These are phyloP conservation scores for Gracilaria domingensis DNA, from an alignment of 23 red algal genomes.

Conservation along the genomic window DNA sequence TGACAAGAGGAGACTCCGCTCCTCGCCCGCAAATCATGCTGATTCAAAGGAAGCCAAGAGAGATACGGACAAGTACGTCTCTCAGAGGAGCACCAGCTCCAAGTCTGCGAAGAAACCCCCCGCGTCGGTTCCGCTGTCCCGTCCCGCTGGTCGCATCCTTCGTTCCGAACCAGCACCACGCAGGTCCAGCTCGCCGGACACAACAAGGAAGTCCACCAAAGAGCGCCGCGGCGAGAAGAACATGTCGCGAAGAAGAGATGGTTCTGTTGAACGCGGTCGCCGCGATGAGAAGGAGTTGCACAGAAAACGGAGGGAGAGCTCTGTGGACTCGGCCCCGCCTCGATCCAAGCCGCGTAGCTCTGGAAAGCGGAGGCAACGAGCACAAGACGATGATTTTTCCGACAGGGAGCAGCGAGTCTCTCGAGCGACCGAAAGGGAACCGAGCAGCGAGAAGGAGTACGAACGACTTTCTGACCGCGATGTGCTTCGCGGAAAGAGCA, in stretches of 20 bases:
- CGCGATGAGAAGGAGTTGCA: slow-evolving; percentile 9
- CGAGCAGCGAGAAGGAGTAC: slow-evolving; percentile 12
- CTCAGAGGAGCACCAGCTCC: background rate
- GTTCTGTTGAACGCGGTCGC: slow-evolving; percentile 12
- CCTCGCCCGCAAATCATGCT: background rate
- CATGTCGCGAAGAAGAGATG: background rate
- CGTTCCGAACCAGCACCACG: slow-evolving; percentile 7
- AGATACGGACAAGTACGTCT: background rate
- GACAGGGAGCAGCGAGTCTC: background rate
- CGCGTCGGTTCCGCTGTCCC: background rate
- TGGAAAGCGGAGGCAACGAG: background rate
- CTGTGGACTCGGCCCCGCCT: background rate
- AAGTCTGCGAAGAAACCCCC: slow-evolving; percentile 23
- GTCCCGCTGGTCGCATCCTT: slow-evolving; percentile 1
- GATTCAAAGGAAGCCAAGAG: background rate
- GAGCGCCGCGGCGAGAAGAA: slow-evolving; percentile 15
- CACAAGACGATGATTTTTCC: background rate
- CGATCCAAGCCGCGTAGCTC: background rate
- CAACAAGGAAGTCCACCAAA: background rate
- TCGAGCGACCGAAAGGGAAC: slow-evolving; percentile 1
- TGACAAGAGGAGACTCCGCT: background rate
- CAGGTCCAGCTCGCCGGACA: background rate
- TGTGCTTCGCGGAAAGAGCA: background rate
- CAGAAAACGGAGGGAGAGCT: background rate
- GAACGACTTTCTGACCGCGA: background rate